Evolutionary conservation across 2,329 filamentous ascomycete genomes (phyloP).

Genomic region (Aureobasidium sp.): DNA sequence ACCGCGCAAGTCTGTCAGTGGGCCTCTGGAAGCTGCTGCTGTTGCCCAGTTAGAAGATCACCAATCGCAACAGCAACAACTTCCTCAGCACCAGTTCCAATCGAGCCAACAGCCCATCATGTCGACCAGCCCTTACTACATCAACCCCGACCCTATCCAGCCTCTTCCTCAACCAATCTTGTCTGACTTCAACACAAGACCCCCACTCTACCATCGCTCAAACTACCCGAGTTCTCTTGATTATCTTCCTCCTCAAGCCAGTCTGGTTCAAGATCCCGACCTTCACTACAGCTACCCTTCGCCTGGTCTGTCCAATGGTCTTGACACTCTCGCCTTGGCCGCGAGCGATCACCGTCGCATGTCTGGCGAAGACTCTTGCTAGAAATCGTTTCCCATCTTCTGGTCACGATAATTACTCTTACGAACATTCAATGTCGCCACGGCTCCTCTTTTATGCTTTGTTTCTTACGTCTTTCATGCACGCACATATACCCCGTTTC

Average conservation of each 20-base stretch:
- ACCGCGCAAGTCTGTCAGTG: conserved; percentile 26
- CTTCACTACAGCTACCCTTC: conserved; percentile 30
- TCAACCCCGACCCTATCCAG: conserved; percentile 28
- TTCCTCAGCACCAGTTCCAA: conserved; percentile 19
- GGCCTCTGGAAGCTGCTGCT: conserved; percentile 28
- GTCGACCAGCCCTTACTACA: conserved; percentile 28
- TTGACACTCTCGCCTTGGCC: conserved; percentile 32
- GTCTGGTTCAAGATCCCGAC: conserved; percentile 25
- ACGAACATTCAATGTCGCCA: conserved; percentile 7
- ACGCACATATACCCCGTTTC: conserved; percentile 17
- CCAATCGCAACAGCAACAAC: conserved; percentile 20
- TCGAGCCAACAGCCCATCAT: conserved; percentile 18
- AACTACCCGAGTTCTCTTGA: conserved; percentile 28
- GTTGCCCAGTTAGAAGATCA: conserved; percentile 27
- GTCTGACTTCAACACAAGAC: conserved; percentile 26
- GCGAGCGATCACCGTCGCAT: conserved; percentile 29
- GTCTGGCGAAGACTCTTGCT: conserved; percentile 25
- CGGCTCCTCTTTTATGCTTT: conserved; percentile 5
- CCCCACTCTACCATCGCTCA: conserved; percentile 27
- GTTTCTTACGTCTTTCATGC: conserved; percentile 3
- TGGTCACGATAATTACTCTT: neutral
- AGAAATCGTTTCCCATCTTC: neutral
- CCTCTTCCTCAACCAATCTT: conserved; percentile 28
- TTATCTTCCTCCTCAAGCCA: conserved; percentile 25
- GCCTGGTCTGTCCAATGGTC: conserved; percentile 31